Evolutionary conservation across 1,284 basidiomycete species (phyloP), one percentile per base, ranked within the genome.

Genomic region (Cryptococcus sp.): DNA sequence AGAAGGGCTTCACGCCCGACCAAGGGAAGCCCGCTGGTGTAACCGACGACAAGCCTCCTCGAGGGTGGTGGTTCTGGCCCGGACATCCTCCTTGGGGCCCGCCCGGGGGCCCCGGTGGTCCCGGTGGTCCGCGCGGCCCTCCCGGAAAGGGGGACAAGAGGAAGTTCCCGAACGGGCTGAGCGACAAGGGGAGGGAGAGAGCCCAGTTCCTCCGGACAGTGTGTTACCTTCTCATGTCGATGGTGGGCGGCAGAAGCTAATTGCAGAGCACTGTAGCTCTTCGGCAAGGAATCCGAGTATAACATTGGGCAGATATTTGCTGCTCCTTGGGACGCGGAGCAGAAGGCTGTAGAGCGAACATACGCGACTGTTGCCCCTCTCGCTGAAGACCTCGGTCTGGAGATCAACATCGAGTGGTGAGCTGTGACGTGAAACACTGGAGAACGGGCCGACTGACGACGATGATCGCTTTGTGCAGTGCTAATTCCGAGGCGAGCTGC

Each of bases 321-420:
- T 15, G 64, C 66, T n/a, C 66, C 66, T 13, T 48, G 57, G 24
- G 52, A 61, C 33, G 37, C 21, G 11, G 53, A 33, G 6, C 15
- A 35, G 21, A 60, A 61, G 47, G 64, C 62, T n/a, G 55, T 57
- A 4, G 66, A 67, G 45, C 42, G 66, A 40, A 67, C 66, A 4
- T 67, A 62, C 51, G 64, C 64, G 11, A 67, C 66, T 16, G 66
- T 67, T 36, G 50, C 58, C 2, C 66, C 66, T 2, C 52, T 67
- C 2, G 66, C 66, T 6, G n/a, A 53, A n/a, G 61, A 65, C 46
- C 59, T 67, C 7, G 61, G 58, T 9, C 53, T 67, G 9, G 59
- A 59, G 36, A 55, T 65, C 44, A 38, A 62, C 44, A 65, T 61
- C 28, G 49, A 46, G 7, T 66, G 63, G 63, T 64, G 33, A 53